phyloP scores from a whole-genome alignment of 352 stramenopile genomes.

The Aphanomyces stellatus region DNA sequence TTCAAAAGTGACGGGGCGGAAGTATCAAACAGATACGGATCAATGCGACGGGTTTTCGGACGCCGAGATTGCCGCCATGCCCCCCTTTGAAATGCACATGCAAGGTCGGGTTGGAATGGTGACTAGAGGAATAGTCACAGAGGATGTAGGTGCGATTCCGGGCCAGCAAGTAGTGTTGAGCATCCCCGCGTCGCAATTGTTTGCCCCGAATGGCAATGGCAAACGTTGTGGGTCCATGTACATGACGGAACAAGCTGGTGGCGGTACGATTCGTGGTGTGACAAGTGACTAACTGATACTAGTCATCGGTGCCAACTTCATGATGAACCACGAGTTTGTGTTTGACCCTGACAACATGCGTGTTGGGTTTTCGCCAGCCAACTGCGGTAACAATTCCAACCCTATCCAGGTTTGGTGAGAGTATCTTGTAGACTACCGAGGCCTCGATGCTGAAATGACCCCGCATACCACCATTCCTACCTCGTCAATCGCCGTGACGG shows the following conservation, averaged over 20 bases:
- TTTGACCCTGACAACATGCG: slow-evolving; percentile 71
- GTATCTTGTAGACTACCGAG: slow-evolving; percentile 13
- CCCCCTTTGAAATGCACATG: slow-evolving; percentile 2
- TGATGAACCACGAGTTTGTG: slow-evolving; percentile 78
- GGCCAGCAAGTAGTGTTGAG: slow-evolving; percentile 46
- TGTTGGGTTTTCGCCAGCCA: slow-evolving; percentile 61
- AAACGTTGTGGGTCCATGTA: slow-evolving; percentile 63
- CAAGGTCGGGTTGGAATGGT: neutral
- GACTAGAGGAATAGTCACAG: too few species aligned
- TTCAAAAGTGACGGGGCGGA: slow-evolving; percentile 29
- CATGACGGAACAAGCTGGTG: slow-evolving; percentile 67
- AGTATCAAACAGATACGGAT: slow-evolving; percentile 27
- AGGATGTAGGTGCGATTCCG: slow-evolving; percentile 9
- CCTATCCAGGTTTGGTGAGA: neutral
- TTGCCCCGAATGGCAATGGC: slow-evolving; percentile 40
- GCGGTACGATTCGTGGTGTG: slow-evolving; percentile 35
- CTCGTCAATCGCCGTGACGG: neutral
- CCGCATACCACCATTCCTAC: too few species aligned
- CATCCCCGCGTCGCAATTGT: slow-evolving; percentile 53
- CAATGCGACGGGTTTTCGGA: neutral
- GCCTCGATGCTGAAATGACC: neutral
- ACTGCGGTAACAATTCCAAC: slow-evolving; percentile 31
- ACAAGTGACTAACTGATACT: neutral
- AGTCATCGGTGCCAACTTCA: slow-evolving; percentile 74
- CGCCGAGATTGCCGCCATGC: neutral